phyloP scores from a whole-genome alignment of 768 basidiomycete species.

The Hygrocybe punicea region DNA sequence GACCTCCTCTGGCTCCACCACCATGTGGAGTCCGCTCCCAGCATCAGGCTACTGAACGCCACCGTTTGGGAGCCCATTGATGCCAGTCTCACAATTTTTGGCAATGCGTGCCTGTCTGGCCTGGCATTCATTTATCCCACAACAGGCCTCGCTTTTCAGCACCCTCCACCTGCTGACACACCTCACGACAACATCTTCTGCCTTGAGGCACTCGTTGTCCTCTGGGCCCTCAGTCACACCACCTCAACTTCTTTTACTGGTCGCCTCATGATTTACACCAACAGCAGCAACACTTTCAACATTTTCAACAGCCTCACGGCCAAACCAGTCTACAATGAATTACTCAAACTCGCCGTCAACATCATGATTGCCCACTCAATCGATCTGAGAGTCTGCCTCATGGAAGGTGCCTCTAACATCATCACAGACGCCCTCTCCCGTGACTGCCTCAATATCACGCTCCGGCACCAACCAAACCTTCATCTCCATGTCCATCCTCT shows the following conservation, averaged over 20 bases:
- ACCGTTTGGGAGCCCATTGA: constrained; percentile 12
- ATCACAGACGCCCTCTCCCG: constrained; percentile 18
- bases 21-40: constrained; percentile 16
- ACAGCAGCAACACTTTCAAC: constrained; percentile 23
- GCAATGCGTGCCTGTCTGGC: constrained; percentile 31
- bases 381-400: constrained; percentile 14
- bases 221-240: constrained; percentile 7
- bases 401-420: constrained; percentile 11
- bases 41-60: constrained; percentile 21
- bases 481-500: neutral
- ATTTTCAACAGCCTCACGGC: too few relatives aligned
- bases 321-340: too few relatives aligned
- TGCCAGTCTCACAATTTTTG: constrained; percentile 16
- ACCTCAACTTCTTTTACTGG: neutral
- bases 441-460: neutral
- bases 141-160: constrained; percentile 8
- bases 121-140: constrained; percentile 23
- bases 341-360: constrained; percentile 16
- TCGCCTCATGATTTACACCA: constrained; percentile 20
- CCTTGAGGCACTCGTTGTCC: constrained; percentile 23
- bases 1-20: too few relatives aligned
- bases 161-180: neutral
- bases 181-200: constrained; percentile 20
- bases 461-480: neutral
- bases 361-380: constrained; percentile 6